Conservation (phyloP, 805 yeast species). For the Schwanniomyces polymorphus region DNA sequence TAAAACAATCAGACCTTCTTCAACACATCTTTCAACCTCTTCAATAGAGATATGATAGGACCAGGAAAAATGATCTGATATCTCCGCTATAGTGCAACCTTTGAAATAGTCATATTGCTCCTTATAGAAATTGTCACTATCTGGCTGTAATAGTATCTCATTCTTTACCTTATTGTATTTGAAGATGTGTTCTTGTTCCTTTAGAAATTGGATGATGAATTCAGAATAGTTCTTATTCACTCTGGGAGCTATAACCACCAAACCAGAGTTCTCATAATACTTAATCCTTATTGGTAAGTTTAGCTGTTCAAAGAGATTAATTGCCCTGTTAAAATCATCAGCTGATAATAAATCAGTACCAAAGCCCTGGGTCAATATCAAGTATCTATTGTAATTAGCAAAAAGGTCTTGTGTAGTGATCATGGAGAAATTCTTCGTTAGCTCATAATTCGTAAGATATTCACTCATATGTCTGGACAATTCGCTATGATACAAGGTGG, state of each 20-base stretch:
- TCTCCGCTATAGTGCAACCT: slow-evolving; percentile 40
- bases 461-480: slow-evolving; percentile 79
- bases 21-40: slow-evolving; percentile 61
- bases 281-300: slow-evolving; percentile 54
- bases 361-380: slow-evolving; percentile 37
- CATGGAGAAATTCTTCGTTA: slow-evolving; percentile 34
- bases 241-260: slow-evolving; percentile 30
- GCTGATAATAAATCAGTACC: slow-evolving; percentile 72
- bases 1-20: slow-evolving; percentile 54
- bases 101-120: slow-evolving; percentile 21
- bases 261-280: slow-evolving; percentile 31
- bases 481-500: slow-evolving; percentile 55
- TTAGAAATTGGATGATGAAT: slow-evolving; percentile 23
- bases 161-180: slow-evolving; percentile 21
- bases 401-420: slow-evolving; percentile 41
- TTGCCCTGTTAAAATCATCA: slow-evolving; percentile 61
- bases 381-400: slow-evolving; percentile 40
- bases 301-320: slow-evolving; percentile 54
- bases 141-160: slow-evolving; percentile 18
- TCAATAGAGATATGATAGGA: slow-evolving; percentile 65
- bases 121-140: slow-evolving; percentile 13
- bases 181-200: slow-evolving; percentile 21
- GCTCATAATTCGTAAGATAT: slow-evolving; percentile 44
- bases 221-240: slow-evolving; percentile 26
- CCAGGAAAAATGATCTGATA: slow-evolving; percentile 59